phyloP scores from a whole-genome alignment of 2,329 filamentous ascomycete species.

The Drechslerella coelobrocha region DNA sequence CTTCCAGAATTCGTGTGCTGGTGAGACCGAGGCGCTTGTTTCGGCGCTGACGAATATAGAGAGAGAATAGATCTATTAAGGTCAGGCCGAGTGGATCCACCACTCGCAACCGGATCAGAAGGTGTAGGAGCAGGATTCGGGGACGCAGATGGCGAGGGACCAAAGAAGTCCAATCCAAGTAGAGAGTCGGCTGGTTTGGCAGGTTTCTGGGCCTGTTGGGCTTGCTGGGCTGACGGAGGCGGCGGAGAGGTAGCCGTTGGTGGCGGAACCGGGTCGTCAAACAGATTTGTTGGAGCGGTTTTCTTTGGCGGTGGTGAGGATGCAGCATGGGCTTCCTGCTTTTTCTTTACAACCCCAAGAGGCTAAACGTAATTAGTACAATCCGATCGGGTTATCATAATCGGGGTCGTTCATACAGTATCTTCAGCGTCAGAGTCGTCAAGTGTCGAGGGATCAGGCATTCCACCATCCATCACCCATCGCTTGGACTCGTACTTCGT shows the following conservation, averaged over 20 bases:
- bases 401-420: slow-evolving; percentile 68
- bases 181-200: slow-evolving; percentile 83
- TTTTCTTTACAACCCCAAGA: slow-evolving; percentile 72
- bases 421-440: slow-evolving; percentile 88
- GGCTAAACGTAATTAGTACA: slow-evolving; percentile 61
- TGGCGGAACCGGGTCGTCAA: slow-evolving; percentile 72
- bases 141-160: slow-evolving; percentile 75
- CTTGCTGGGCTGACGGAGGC: slow-evolving; percentile 67
- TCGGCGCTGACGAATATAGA: slow-evolving; percentile 83
- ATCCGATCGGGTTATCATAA: slow-evolving; percentile 70
- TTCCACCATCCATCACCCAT: slow-evolving; percentile 98
- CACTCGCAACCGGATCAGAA: slow-evolving; percentile 47
- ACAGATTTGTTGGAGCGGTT: slow-evolving; percentile 69
- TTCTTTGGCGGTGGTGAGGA: slow-evolving; percentile 56
- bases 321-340: slow-evolving; percentile 66
- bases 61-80: slow-evolving; percentile 97
- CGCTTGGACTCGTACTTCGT: slow-evolving; percentile 99
- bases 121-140: slow-evolving; percentile 51
- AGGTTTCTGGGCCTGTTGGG: slow-evolving; percentile 72
- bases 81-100: slow-evolving; percentile 78
- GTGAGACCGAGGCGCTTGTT: slow-evolving; percentile 67
- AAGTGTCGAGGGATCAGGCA: slow-evolving; percentile 88
- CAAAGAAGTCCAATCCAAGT: slow-evolving; percentile 90
- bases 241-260: slow-evolving; percentile 77
- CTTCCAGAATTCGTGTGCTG: slow-evolving; percentile 66